These are phyloP conservation scores for Apium graveolens DNA, from an alignment of 129 eudicot genomes.

Conservation along the genomic window DNA sequence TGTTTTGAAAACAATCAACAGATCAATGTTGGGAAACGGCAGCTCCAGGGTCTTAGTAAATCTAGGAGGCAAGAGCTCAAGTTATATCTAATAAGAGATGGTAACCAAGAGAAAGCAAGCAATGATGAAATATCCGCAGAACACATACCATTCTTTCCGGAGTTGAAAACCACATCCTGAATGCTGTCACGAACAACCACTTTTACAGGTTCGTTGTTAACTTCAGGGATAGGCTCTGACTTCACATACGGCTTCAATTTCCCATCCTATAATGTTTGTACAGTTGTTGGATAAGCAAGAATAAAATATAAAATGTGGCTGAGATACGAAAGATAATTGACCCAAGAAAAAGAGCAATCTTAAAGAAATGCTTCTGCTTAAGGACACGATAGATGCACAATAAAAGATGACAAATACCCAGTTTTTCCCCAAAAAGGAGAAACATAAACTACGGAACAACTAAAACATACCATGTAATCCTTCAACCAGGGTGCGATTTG, in stretches of 20 bases:
- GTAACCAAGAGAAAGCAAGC: neutral
- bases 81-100: neutral
- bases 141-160: constrained; percentile 75
- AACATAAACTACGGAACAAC: neutral
- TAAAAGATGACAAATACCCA: neutral
- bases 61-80: neutral
- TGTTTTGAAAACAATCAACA: neutral
- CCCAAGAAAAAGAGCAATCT: neutral
- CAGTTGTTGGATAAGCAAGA: neutral
- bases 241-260: constrained; percentile 59
- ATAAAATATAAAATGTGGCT: neutral
- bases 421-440: neutral
- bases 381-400: neutral
- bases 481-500: constrained; percentile 71
- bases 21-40: neutral
- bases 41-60: neutral
- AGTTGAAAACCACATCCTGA: constrained; percentile 66
- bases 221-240: constrained; percentile 80
- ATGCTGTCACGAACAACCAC: constrained; percentile 76
- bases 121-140: neutral
- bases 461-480: constrained; percentile 52
- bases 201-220: constrained; percentile 72
- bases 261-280: constrained; percentile 48
- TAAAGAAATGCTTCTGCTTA: neutral
- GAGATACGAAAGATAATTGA: neutral